A percentile compares a stretch with the other conserved stretches of the same genome.
Evolutionary conservation across 192 early-diverging fungal species (phyloP).

Genomic region (Powellomyces hirtus): DNA sequence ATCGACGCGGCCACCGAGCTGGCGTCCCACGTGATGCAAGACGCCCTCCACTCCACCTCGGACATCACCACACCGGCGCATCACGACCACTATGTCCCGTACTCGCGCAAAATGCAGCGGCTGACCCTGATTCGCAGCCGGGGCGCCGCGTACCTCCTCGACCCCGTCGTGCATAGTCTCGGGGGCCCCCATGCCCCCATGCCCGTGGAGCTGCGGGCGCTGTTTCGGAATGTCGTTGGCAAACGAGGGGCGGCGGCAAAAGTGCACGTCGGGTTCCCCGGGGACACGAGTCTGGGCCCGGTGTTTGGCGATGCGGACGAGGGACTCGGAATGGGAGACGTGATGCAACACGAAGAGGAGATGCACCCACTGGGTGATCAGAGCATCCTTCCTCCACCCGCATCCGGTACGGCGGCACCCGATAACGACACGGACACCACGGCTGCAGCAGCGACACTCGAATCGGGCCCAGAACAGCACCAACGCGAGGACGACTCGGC

Average conservation of each 20-base stretch:
- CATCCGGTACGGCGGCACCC: background rate
- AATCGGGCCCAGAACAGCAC: too few species aligned
- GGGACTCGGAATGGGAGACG: background rate
- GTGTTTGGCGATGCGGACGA: too few species aligned
- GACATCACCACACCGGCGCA: constrained; percentile 51
- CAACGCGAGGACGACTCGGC: too few species aligned
- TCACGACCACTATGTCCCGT: constrained; percentile 39
- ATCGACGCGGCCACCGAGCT: constrained; percentile 73
- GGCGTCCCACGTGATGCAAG: constrained; percentile 47
- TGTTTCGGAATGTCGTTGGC: constrained; percentile 8
- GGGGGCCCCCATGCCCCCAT: constrained; percentile 10
- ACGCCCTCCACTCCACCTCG: constrained; percentile 55
- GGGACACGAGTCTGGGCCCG: too few species aligned
- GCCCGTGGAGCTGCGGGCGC: constrained; percentile 9
- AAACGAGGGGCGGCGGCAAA: too few species aligned
- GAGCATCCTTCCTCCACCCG: too few species aligned
- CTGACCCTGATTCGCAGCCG: constrained; percentile 32
- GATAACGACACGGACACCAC: too few species aligned
- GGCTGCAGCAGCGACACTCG: too few species aligned
- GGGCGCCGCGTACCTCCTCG: constrained; percentile 39
- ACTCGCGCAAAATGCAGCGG: constrained; percentile 41
- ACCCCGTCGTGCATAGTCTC: background rate
- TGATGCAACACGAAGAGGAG: too few species aligned
- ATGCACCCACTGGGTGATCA: too few species aligned
- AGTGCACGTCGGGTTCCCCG: too few species aligned